Base-by-base conservation (phyloP, 495 filamentous ascomycete genomes). In the Daldinia loculata region DNA sequence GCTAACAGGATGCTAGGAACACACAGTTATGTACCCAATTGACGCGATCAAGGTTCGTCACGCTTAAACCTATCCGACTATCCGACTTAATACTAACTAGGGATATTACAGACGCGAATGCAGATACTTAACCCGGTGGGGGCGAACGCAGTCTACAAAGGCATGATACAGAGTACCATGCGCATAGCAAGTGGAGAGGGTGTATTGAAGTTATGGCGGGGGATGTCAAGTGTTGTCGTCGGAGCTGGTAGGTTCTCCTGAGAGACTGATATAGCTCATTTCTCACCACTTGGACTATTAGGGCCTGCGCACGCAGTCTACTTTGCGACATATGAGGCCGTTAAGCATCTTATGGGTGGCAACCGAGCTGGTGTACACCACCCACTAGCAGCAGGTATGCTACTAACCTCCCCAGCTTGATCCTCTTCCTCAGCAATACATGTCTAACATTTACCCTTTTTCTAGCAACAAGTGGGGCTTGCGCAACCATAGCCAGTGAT, bases 1-100 rank as follows among this genome's bases (percentile, higher is more conserved):
- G 62, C 77, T 81, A 69, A 82, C 68, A 30, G 11, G 36, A 55
- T 48, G 17, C 8, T 74, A 86, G 86, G 91, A 95, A 81, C 93
- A 95, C 80, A 95, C 94, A 57, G 93, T 96, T 69, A 97, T 99
- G 95, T 99, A 99, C 74, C 95, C 95, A 8, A 91, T 99, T 70
- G 95, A 99, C 82, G 88, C 97, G 69, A 89, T 99, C 64, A 99
- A 99, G 90, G 96, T 98, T 83, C 80, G 87, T 78, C 61, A 62
- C 57, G 6, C 58, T 19, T 14, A 38, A 55, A 30, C 32, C 57
- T 14, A 51, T 50, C 66, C 48, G 56, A 51, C 48, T 36, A 9
- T 61, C 53, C 59, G 56, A 24, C 48, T 24, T 32, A 11, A 36
- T 22, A 52, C 61, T 73, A 67, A 77, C 62, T 32, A 58, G 73